Evolutionary conservation across 2,329 filamentous ascomycete genomes (phyloP).

Genomic region (Leptographium flavum): DNA sequence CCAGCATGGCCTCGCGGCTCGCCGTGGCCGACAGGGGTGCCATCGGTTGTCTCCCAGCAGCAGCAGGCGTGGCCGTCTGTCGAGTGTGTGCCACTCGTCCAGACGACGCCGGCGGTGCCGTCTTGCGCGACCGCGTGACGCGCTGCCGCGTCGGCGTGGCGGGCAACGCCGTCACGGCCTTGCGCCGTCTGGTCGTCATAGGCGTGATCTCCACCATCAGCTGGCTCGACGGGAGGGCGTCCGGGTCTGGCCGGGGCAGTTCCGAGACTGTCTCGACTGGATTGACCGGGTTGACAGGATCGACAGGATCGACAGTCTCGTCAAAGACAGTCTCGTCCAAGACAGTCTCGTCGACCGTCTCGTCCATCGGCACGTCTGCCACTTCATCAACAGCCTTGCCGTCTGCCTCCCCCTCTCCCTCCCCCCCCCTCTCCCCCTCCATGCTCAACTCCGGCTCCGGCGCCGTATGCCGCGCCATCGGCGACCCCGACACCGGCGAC

Average conservation of each 20-base stretch:
- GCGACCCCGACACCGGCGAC: conserved; percentile 39
- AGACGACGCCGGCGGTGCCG: not conserved
- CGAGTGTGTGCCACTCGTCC: too few species aligned
- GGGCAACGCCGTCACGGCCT: not conserved
- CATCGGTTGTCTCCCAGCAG: not conserved
- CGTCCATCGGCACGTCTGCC: conserved; percentile 2
- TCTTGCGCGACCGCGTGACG: not conserved
- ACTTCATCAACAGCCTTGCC: not conserved
- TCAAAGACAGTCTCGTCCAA: too few species aligned
- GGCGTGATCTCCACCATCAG: conserved; percentile 2
- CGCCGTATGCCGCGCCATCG: conserved; percentile 20
- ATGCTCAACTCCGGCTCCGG: conserved; percentile 10
- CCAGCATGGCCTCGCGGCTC: not conserved
- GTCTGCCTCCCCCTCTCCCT: conserved; percentile 1
- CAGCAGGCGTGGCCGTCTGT: too few species aligned
- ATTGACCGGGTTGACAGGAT: too few species aligned
- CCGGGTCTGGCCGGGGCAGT: too few species aligned
- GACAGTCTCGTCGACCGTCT: not conserved
- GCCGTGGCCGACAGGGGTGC: not conserved
- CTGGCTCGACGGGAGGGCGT: too few species aligned
- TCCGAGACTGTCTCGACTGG: too few species aligned
- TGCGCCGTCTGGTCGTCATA: not conserved
- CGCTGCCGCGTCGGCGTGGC: conserved; percentile 4
- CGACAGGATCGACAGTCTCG: too few species aligned
- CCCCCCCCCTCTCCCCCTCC: conserved; percentile 11